A percentile compares a stretch with the other conserved stretches of the same genome.
Conservation (phyloP, 768 basidiomycete species). For the Tricholoma terreum region DNA sequence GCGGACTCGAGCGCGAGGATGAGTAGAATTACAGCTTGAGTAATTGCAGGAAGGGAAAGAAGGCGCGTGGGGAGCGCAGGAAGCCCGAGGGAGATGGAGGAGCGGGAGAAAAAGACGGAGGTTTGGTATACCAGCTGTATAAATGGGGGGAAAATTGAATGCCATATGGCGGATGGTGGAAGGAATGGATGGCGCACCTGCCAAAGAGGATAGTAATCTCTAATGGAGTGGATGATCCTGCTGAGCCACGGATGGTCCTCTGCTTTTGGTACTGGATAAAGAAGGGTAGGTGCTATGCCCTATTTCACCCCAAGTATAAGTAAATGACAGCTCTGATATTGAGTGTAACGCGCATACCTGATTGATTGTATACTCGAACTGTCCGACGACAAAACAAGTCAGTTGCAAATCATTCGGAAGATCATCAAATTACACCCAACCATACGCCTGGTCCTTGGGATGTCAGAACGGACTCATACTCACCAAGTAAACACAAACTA, state of each 20-base stretch:
- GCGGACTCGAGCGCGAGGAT: constrained; percentile 65
- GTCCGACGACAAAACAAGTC: neutral
- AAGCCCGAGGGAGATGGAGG: constrained; percentile 81
- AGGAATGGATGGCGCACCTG: constrained; percentile 43
- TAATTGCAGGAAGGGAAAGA: constrained; percentile 71
- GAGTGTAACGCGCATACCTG: neutral
- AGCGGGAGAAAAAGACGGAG: constrained; percentile 91
- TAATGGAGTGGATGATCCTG: constrained; percentile 63
- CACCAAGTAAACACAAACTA: constrained; percentile 6
- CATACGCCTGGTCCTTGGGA: neutral
- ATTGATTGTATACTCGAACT: constrained; percentile 12
- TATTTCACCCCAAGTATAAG: constrained; percentile 18
- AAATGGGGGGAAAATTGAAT: too few relatives aligned
- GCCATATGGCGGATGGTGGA: neutral
- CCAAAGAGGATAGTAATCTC: constrained; percentile 86
- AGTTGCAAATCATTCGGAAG: neutral
- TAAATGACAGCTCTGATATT: neutral
- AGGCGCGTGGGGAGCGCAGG: constrained; percentile 70
- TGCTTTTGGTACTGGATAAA: constrained; percentile 67
- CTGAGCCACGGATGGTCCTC: constrained; percentile 50
- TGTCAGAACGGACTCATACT: constrained; percentile 2
- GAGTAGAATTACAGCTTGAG: constrained; percentile 67
- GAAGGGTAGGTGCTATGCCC: constrained; percentile 75
- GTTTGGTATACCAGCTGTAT: constrained; percentile 81
- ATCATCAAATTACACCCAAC: constrained; percentile 2